Base-by-base conservation (phyloP, 2,329 filamentous ascomycete genomes). In the Endoconidiophora polonica region DNA sequence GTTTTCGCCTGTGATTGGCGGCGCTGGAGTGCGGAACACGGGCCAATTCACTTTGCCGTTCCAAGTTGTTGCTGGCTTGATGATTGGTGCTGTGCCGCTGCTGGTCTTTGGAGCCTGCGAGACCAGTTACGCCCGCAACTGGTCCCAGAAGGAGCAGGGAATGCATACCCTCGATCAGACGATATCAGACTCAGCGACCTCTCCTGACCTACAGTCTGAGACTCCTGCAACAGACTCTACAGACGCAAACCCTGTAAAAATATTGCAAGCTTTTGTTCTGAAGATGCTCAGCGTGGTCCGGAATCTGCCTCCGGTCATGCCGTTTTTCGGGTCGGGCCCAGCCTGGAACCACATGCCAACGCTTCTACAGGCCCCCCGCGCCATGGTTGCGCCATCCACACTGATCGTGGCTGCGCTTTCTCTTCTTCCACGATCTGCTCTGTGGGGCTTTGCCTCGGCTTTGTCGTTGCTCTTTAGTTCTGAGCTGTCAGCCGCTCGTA, bases 1-100 rank as follows among this genome's bases (percentile, higher is more conserved):
- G 69, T 73, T 73, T 36, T 63, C 68, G 0, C 75, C 75, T 0
- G 61, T 78, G 3, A 57, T 77, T 4, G 72, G 72, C 16, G 73
- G 74, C 2, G 63, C 69, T 20, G 63, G 68, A 37, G 72, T 72
- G 0, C 61, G 62, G 46, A 60, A 62, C 14, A 55, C 58, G 1
- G 55, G 60, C 29, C 66, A 68, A 5, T 70, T 71, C 58, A 63
- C 63, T 10, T 60, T 68, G 22, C 72, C 73, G 52, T 76, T 75
- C 54, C 66, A 68, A 53, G 66, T 77, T 44, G 63, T 77, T 54
- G 69, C 64, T 57, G 60, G 63, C 40, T 69, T 77, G 52, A 64
- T 73, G 50, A 59, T 66, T 4, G 42, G 71, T 22, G 66, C 70
- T 2, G 60, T 75, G 3, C 60, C 73, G 0, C 60, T 74, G 3